These are phyloP conservation scores for Lactifluus piperatus DNA, from an alignment of 768 basidiomycete genomes.

Conservation along the genomic window DNA sequence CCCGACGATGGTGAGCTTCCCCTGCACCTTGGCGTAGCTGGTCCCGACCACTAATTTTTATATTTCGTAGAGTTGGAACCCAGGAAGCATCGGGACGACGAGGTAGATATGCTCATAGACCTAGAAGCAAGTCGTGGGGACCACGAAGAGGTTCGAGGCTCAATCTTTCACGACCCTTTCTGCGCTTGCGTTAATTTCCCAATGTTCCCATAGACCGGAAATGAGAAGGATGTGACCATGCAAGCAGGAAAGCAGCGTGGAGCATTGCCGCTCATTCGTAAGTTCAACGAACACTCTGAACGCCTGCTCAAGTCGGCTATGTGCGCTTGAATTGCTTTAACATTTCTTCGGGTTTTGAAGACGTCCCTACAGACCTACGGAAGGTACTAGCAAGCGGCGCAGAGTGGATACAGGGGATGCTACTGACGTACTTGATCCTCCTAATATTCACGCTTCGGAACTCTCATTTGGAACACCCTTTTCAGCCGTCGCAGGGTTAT, in stretches of 20 bases:
- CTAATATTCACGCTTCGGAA: not conserved
- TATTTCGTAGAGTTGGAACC: slow-evolving; percentile 61
- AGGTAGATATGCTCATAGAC: slow-evolving; percentile 72
- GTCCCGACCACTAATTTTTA: not conserved
- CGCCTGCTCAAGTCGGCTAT: slow-evolving; percentile 73
- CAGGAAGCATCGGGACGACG: slow-evolving; percentile 51
- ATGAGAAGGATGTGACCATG: slow-evolving; percentile 90
- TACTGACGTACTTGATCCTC: slow-evolving; percentile 34
- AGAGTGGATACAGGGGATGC: slow-evolving; percentile 35
- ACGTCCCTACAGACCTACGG: slow-evolving; percentile 34
- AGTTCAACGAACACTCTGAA: slow-evolving; percentile 97
- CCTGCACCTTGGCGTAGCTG: not conserved
- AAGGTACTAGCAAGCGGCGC: slow-evolving; percentile 50
- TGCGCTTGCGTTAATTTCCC: not conserved
- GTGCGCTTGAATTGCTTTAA: slow-evolving; percentile 32
- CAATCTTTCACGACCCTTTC: not conserved
- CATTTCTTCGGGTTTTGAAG: not conserved
- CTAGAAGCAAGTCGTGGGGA: slow-evolving; percentile 86
- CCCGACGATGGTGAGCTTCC: slow-evolving; percentile 77
- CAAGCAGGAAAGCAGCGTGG: slow-evolving; percentile 84
- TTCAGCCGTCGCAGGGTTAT: slow-evolving; percentile 23
- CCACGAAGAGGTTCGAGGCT: slow-evolving; percentile 62
- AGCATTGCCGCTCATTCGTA: slow-evolving; percentile 85
- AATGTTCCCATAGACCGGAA: slow-evolving; percentile 55
- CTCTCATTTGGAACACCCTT: not conserved